A percentile compares a stretch with the other conserved stretches of the same genome.
These are phyloP conservation scores for Agrocybe praecox DNA, from an alignment of 768 basidiomycete species.

Conservation along the genomic window DNA sequence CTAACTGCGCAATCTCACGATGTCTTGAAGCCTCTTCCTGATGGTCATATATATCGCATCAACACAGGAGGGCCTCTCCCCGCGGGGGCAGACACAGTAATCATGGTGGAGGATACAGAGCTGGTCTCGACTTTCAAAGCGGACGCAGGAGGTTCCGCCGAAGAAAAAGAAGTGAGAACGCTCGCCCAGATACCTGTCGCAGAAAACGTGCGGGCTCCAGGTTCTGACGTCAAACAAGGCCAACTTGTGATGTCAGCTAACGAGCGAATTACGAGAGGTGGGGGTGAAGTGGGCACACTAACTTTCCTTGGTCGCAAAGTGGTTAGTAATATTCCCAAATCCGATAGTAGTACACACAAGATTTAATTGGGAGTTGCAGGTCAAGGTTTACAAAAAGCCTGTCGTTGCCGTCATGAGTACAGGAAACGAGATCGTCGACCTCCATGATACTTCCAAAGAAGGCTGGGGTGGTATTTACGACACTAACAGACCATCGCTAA, in stretches of 20 bases:
- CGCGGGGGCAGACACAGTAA: slow-evolving; percentile 70
- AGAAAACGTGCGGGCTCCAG: slow-evolving; percentile 76
- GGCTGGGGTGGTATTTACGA: slow-evolving; percentile 80
- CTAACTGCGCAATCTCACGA: slow-evolving; percentile 57
- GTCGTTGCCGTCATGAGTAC: slow-evolving; percentile 83
- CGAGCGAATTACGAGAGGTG: slow-evolving; percentile 60
- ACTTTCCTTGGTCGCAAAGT: slow-evolving; percentile 75
- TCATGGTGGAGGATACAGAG: slow-evolving; percentile 94
- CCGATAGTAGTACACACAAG: not conserved
- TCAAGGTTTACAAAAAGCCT: slow-evolving; percentile 71
- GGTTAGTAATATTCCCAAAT: slow-evolving; percentile 38
- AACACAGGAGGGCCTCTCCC: slow-evolving; percentile 89
- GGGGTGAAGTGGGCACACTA: slow-evolving; percentile 85
- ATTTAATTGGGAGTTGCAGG: slow-evolving; percentile 40
- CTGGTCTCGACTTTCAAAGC: slow-evolving; percentile 56
- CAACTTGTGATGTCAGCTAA: slow-evolving; percentile 68
- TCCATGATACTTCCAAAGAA: slow-evolving; percentile 15
- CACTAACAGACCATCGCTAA: slow-evolving; percentile 82
- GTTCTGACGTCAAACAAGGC: slow-evolving; percentile 72
- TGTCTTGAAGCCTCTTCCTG: slow-evolving; percentile 48
- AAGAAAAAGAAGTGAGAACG: slow-evolving; percentile 74
- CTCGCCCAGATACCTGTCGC: slow-evolving; percentile 59
- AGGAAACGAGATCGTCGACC: slow-evolving; percentile 64
- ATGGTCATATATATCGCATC: slow-evolving; percentile 66
- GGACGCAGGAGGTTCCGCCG: slow-evolving; percentile 38